Percentiles rank a stretch among this genome's conserved stretches.
Conservation (phyloP, 768 basidiomycete species). For the Pulveroboletus frians region DNA sequence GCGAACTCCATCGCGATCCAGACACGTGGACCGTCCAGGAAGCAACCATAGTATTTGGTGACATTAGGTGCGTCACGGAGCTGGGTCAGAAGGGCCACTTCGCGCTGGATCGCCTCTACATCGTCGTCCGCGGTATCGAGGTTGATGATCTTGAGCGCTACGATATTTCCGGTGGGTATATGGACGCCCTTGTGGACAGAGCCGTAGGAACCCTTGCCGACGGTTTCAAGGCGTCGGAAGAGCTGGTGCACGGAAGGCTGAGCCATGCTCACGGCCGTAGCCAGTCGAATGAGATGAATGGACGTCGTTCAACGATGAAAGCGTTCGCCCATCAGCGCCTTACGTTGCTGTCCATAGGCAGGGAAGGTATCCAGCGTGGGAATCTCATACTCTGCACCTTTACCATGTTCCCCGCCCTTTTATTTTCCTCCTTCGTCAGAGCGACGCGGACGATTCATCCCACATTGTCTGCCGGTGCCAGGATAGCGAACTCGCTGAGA, state of each 20-base stretch:
- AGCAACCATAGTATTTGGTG: slow-evolving; percentile 95
- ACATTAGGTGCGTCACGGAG: slow-evolving; percentile 87
- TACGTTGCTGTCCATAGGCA: background rate
- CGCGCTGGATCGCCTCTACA: slow-evolving; percentile 92
- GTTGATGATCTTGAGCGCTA: slow-evolving; percentile 98
- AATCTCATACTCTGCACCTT: slow-evolving; percentile 4
- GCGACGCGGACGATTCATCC: slow-evolving; percentile 22
- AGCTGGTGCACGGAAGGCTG: slow-evolving; percentile 71
- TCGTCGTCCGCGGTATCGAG: slow-evolving; percentile 96
- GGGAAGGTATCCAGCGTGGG: slow-evolving; percentile 11
- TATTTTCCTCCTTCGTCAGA: slow-evolving; percentile 22
- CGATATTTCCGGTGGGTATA: slow-evolving; percentile 76
- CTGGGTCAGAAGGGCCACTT: slow-evolving; percentile 88
- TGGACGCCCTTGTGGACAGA: slow-evolving; percentile 91
- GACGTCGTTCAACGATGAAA: too few species aligned
- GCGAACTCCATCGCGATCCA: slow-evolving; percentile 99
- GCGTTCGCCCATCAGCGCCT: background rate
- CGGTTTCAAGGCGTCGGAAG: slow-evolving; percentile 82
- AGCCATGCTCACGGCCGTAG: slow-evolving; percentile 28
- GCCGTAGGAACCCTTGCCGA: slow-evolving; percentile 94
- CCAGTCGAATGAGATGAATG: too few species aligned
- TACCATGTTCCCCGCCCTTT: slow-evolving; percentile 9
- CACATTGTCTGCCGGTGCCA: slow-evolving; percentile 7
- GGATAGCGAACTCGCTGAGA: slow-evolving; percentile 14
- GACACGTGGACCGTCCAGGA: slow-evolving; percentile 89